Evolutionary conservation across 768 basidiomycete species (phyloP), one percentile per base, ranked within the genome.

Genomic region (Pilatotrama ljubarskyi): DNA sequence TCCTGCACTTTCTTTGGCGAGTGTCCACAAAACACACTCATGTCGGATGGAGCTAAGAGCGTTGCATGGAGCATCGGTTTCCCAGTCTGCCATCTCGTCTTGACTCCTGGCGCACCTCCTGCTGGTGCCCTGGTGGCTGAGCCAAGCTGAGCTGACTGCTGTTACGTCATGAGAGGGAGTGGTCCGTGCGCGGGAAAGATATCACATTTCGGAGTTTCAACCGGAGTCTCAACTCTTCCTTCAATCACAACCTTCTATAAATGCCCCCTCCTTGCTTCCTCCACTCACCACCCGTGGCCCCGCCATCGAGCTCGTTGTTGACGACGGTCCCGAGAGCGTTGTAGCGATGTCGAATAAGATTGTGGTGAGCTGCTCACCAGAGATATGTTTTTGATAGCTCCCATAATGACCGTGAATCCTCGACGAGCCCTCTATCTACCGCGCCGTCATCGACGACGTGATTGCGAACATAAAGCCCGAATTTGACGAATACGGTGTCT

Each of bases 401-500:
- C 48, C 37, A 52, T 66, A 53, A 65, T 63, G 64, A 64, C 62
- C 25, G 54, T 47, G 56, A 35, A 53, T 70, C 49, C 64, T 65
- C 58, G 74, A 82, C 84, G 86, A 95, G 94, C 94, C 94, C 72
- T 70, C 75, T 66, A 90, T 93, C 68, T 99, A 99, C 76, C 91
- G 96, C 64, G 74, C 85, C 59, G 90, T 99, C 75, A 98, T 99
- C 77, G 94, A 97, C 85, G 94, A 98, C 76, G 95, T 98, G 66
- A 90, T 98, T 68, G 76, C 77, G 32, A 79, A 82, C 66, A 91
- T 96, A 79, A 92, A 91, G 77, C 78, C 85, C 74, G 95, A 98
- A 72, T 99, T 98, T 76, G 95, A 98, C 72, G 94, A 96, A 72
- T 95, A 91, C 69, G 97, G 97, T 62, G 90, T 99, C 64, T 82